phyloP scores from a whole-genome alignment of 306 rosid genomes.

The Cicer yamashitae region DNA sequence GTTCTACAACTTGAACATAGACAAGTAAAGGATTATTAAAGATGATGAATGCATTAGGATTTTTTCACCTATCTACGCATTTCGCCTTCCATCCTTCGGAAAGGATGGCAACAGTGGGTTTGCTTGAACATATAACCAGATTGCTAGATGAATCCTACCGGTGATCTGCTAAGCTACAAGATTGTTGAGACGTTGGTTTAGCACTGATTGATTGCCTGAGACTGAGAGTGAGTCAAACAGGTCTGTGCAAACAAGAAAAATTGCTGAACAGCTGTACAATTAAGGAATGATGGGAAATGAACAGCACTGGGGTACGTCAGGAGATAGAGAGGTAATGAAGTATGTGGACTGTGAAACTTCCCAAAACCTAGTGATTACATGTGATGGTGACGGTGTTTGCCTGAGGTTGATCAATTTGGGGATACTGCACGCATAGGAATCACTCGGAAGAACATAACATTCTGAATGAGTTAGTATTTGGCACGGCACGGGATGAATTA shows the following conservation, averaged over 20 bases:
- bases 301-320: not conserved
- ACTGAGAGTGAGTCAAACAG: not conserved
- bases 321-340: not conserved
- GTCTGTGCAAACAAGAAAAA: not conserved
- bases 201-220: not conserved
- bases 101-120: not conserved
- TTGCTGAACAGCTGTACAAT: not conserved
- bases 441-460: not conserved
- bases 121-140: not conserved
- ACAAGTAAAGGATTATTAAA: not conserved
- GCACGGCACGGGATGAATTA: not conserved
- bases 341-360: not conserved
- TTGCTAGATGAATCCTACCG: not conserved
- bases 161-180: not conserved
- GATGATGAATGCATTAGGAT: too few species aligned
- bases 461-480: not conserved
- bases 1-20: not conserved
- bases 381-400: not conserved
- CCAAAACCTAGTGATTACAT: not conserved
- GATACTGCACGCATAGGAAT: not conserved
- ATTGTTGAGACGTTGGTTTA: not conserved
- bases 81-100: not conserved
- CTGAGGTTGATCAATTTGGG: not conserved
- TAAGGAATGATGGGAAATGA: not conserved
- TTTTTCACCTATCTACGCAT: not conserved